Conservation (phyloP, 2,329 filamentous ascomycete species). For the Pseudophaeomoniella oleicola region DNA sequence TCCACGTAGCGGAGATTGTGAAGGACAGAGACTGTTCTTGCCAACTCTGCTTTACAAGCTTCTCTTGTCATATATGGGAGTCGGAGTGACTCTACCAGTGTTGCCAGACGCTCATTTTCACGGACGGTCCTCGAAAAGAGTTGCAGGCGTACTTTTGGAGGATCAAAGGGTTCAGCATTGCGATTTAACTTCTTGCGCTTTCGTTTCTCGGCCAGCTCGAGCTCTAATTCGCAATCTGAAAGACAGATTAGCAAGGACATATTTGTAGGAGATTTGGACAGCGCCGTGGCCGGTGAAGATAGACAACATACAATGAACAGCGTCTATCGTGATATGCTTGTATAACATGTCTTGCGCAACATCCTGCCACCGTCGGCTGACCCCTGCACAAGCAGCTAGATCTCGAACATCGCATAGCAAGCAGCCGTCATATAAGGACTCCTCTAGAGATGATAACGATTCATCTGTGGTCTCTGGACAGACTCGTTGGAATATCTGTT, state of each 20-base stretch:
- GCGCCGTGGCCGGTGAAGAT: too few species aligned
- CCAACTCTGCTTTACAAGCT: constrained; percentile 68
- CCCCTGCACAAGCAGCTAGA: constrained; percentile 62
- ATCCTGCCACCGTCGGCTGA: constrained; percentile 57
- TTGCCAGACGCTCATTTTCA: constrained; percentile 56
- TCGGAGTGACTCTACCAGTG: constrained; percentile 65
- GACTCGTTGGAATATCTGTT: constrained; percentile 64
- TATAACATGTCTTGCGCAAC: constrained; percentile 48
- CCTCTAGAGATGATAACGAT: constrained; percentile 69
- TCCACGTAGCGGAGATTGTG: constrained; percentile 82
- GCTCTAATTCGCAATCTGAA: constrained; percentile 83
- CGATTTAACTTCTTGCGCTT: constrained; percentile 58
- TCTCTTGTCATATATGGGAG: constrained; percentile 91
- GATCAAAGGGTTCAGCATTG: constrained; percentile 68
- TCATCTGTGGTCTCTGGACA: constrained; percentile 71
- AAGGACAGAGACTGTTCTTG: constrained; percentile 69
- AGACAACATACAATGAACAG: constrained; percentile 4
- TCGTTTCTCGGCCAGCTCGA: constrained; percentile 62
- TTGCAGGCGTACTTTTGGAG: constrained; percentile 58
- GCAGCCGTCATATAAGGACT: constrained; percentile 66
- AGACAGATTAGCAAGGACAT: constrained; percentile 85
- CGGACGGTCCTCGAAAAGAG: constrained; percentile 71
- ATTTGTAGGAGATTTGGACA: constrained; percentile 77
- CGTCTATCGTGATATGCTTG: constrained; percentile 1
- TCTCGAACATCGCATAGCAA: constrained; percentile 91